These are phyloP conservation scores for Neurospora crassa DNA, from an alignment of 2,329 filamentous ascomycete genomes.

Conservation along the genomic window DNA sequence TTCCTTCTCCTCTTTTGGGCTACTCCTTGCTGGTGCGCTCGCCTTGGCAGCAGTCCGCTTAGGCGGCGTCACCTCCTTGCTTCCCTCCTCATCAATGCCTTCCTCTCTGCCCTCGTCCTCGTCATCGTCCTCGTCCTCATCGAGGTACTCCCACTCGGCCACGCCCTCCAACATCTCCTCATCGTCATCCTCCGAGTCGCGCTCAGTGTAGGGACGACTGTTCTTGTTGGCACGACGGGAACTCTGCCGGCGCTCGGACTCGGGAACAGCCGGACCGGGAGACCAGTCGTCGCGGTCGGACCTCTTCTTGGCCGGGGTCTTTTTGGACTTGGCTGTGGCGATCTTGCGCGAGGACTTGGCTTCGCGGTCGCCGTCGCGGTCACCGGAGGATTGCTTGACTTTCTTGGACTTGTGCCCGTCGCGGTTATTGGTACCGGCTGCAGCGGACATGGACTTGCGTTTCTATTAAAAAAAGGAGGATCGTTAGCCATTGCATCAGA, in stretches of 20 bases:
- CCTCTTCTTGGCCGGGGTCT: slow-evolving; percentile 17
- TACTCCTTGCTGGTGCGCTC: background rate
- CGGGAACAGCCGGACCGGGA: slow-evolving; percentile 20
- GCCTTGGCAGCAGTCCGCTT: background rate
- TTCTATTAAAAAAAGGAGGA: slow-evolving; percentile 31
- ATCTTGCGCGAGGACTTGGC: slow-evolving; percentile 22
- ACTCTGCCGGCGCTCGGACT: slow-evolving; percentile 44
- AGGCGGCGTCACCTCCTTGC: slow-evolving; percentile 3
- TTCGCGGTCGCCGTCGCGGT: slow-evolving; percentile 22
- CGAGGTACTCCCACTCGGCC: slow-evolving; percentile 46
- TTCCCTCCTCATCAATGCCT: slow-evolving; percentile 15
- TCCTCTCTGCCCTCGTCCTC: slow-evolving; percentile 23
- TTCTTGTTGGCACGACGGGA: slow-evolving; percentile 35
- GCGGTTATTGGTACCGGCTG: slow-evolving; percentile 30
- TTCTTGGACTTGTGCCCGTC: slow-evolving; percentile 23
- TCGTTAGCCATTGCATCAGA: background rate
- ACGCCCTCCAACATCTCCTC: slow-evolving; percentile 54
- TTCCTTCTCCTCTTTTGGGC: background rate
- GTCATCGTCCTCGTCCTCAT: slow-evolving; percentile 26
- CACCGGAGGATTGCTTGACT: slow-evolving; percentile 19
- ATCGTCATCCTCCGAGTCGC: slow-evolving; percentile 48
- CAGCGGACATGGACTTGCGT: slow-evolving; percentile 41
- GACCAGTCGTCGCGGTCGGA: background rate
- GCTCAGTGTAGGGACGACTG: slow-evolving; percentile 41
- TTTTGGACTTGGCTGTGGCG: slow-evolving; percentile 25